Evolutionary conservation across 78 protist species (phyloP).

Genomic region (Mastigamoeba balamuthi): DNA sequence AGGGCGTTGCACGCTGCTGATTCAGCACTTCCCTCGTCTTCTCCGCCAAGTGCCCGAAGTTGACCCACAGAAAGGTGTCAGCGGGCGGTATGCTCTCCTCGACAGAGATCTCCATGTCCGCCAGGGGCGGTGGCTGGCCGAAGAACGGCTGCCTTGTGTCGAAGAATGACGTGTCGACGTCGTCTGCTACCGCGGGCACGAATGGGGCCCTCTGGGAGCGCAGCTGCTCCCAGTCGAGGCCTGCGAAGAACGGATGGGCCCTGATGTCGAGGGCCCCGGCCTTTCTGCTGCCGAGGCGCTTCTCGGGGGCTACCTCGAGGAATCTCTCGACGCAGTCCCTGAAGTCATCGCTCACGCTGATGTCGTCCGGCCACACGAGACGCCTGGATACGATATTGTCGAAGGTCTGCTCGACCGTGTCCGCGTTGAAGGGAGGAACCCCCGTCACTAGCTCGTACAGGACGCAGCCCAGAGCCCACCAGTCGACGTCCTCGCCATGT

Average conservation of each 20-base stretch:
- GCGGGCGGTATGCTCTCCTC: no score
- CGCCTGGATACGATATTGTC: conserved; percentile 40
- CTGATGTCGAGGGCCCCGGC: conserved; percentile 55
- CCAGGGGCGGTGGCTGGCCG: no score
- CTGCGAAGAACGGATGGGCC: conserved; percentile 48
- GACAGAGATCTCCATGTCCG: no score
- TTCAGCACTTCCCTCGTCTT: no score
- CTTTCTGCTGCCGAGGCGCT: conserved; percentile 35
- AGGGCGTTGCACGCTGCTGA: no score
- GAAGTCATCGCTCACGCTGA: no score
- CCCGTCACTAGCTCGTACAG: conserved; percentile 43
- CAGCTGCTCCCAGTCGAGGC: conserved; percentile 46
- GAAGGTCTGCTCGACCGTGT: conserved; percentile 45
- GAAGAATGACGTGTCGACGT: conserved; percentile 44
- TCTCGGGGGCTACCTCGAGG: conserved; percentile 25
- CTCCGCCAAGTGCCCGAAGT: no score
- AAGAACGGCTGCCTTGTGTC: no score
- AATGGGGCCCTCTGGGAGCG: conserved; percentile 26
- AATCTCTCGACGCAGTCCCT: conserved; percentile 39
- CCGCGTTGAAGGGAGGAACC: conserved; percentile 33
- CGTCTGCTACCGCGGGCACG: conserved; percentile 24
- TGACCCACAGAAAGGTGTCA: no score
- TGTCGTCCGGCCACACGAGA: conserved; percentile 36
- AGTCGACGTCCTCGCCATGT: conserved; percentile 54
- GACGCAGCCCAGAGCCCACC: conserved; percentile 52